Evolutionary conservation across 2,329 filamentous ascomycete species (phyloP), one percentile per base, ranked within the genome.

Genomic region (Talaromyces piceae): DNA sequence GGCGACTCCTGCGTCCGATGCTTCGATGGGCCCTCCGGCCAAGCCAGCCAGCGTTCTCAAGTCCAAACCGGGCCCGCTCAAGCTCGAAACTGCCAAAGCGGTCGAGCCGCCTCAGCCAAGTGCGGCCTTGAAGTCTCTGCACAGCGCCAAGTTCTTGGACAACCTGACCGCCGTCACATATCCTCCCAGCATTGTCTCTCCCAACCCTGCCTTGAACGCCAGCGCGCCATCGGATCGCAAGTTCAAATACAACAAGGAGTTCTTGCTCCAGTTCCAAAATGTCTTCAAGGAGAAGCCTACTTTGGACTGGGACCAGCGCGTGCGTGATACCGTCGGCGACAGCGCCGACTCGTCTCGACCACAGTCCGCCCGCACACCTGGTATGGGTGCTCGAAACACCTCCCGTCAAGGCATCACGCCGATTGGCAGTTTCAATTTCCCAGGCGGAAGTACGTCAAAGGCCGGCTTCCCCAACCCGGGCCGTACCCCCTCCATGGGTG

Each of bases 271-370:
- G 67, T 98, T 98, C 78, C 88, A 96, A 73, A 82, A 82, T 61
- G 89, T 95, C 18, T 98, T 96, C 74, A 94, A 89, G 56, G 93
- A 98, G 76, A 94, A 96, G 73, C 93, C 93, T 12, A 95, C 90
- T 0, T 71, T 91, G 41, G 91, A 97, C 65, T 98, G 95, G 82
- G 87, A 94, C 65, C 79, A 85, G 58, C 91, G 93, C 64, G 84
- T 98, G 55, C 79, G 91, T 79, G 84, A 87, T 72, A 78, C 86
- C 75, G 69, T 98, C 58, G 91, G 91, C 52, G 91, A 95, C 58
- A 76, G 77, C 52, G 79, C 80, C 53, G 76, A 81, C 52, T 81
- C 82, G 73, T 88, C 72, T 75, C 86, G 69, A 68, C 80, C 67
- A 72, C 83, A 66, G 71, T 83, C 69, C 69, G 68, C 69, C 30